Evolutionary conservation across 331 rosid species (phyloP), one percentile per base, ranked within the genome.

Genomic region (Dryas integrifolia): DNA sequence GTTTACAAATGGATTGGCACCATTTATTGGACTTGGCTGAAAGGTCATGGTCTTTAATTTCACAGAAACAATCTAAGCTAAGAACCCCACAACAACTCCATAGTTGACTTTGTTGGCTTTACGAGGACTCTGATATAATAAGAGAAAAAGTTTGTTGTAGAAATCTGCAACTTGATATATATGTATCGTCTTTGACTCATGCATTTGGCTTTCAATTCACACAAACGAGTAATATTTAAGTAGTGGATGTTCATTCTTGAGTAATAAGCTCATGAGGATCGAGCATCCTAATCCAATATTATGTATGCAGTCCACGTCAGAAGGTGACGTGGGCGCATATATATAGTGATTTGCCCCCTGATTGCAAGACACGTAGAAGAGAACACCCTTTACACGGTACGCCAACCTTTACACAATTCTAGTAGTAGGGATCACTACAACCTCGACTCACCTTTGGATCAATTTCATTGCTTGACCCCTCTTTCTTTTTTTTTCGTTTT

Each of bases 71-170:
- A n/a, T 57, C 44, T 14, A 15, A 15, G 5, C 50, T 11, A 44
- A 10, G 26, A 57, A 50, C 57, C 52, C 10, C 43, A 41, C 62
- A 69, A 69, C 63, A 69, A 69, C 73, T 43, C 63, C 56, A 65
- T 44, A 24, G 12, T 65, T 24, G 70, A 46, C 9, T 30, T 30
- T 30, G 35, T 30, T 30, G 35, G 2, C 35, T 1, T 2, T 30
- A 30, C 35, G 35, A 30, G 35, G 35, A 30, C 35, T 30, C 35
- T 30, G 24, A 30, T 30, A 30, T 30, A 30, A 30, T 1, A 30
- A 30, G 2, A 30, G 35, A 30, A 1, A 30, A 30, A 30, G 35
- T 30, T 30, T 30, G 3, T 30, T 30, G 35, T 30, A 30, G 2
- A 30, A 30, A 1, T 30, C 35, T 30, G 35, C 35, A 30, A 30